Percentiles rank a stretch among this genome's conserved stretches.
Evolutionary conservation across 2,329 filamentous ascomycete species (phyloP).

Genomic region (Colletotrichum graminicola): DNA sequence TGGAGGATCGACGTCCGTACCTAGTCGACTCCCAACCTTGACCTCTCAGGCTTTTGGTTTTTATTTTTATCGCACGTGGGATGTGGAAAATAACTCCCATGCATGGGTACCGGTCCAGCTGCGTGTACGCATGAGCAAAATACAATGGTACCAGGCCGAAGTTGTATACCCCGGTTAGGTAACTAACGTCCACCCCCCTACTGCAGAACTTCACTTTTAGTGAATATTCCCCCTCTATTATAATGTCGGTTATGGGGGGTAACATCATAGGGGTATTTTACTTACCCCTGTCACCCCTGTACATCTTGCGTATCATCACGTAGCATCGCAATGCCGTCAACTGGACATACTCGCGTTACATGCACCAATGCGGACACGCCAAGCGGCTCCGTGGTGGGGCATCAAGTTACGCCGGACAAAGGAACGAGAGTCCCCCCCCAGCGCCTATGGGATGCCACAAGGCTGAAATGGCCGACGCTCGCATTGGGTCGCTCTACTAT

Average conservation of each 20-base stretch:
- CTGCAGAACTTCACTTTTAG: too few relatives aligned
- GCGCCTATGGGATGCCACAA: neutral
- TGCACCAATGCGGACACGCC: constrained; percentile 6
- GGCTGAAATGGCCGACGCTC: neutral
- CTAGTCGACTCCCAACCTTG: constrained; percentile 10
- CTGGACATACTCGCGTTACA: constrained; percentile 4
- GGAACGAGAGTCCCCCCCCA: neutral
- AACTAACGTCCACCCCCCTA: too few relatives aligned
- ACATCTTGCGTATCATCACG: constrained; percentile 13
- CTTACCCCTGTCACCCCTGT: too few relatives aligned
- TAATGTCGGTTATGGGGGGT: too few relatives aligned
- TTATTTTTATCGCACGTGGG: constrained; percentile 16
- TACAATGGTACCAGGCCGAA: too few relatives aligned
- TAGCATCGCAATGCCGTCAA: constrained; percentile 10
- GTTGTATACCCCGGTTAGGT: too few relatives aligned
- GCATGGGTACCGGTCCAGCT: neutral
- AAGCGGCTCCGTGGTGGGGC: constrained; percentile 20
- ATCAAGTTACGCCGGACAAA: constrained; percentile 18
- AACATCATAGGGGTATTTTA: too few relatives aligned
- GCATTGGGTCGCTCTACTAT: too few relatives aligned
- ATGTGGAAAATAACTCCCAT: neutral
- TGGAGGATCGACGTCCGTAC: constrained; percentile 39
- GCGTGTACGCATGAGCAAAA: constrained; percentile 9
- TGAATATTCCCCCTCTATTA: too few relatives aligned
- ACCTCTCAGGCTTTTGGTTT: neutral